Conservation (phyloP, 371 early-diverging fungal genomes). For the Entomophthora muscae region DNA sequence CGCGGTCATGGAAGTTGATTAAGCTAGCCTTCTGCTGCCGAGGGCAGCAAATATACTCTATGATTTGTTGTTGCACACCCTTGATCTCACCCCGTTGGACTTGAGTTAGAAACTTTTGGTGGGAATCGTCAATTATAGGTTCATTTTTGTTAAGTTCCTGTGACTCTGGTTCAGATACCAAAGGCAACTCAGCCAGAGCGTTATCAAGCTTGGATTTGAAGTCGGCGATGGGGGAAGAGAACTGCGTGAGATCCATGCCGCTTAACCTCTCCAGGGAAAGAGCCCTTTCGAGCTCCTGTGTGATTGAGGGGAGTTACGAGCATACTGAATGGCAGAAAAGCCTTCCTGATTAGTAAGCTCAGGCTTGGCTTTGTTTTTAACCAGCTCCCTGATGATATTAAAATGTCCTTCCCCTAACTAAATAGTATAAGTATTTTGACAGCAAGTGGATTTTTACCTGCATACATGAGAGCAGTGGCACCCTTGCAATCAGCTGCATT, state of each 20-base stretch:
- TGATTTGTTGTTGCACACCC: constrained; percentile 3
- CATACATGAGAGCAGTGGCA: constrained; percentile 64
- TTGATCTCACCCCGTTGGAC: constrained; percentile 9
- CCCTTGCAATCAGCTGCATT: constrained; percentile 48
- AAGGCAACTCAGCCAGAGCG: not conserved
- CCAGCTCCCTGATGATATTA: constrained; percentile 31
- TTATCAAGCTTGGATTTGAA: not conserved
- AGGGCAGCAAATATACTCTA: constrained; percentile 9
- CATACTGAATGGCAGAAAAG: constrained; percentile 53
- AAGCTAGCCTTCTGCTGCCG: constrained; percentile 12
- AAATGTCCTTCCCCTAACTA: constrained; percentile 47
- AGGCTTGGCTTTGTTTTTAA: constrained; percentile 34
- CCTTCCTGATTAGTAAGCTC: constrained; percentile 43
- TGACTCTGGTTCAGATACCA: too few relatives aligned
- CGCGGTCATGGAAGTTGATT: constrained; percentile 37
- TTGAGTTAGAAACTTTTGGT: constrained; percentile 16
- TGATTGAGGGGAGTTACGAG: constrained; percentile 32
- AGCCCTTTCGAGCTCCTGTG: constrained; percentile 13
- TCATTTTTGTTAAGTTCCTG: not conserved
- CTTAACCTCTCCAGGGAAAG: not conserved
- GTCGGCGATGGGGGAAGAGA: not conserved
- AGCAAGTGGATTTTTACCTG: constrained; percentile 24
- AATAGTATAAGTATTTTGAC: not conserved
- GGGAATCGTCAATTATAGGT: constrained; percentile 8
- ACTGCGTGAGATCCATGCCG: not conserved